These are phyloP conservation scores for Aspergillus conjunctus DNA, from an alignment of 495 filamentous ascomycete genomes.

Conservation along the genomic window DNA sequence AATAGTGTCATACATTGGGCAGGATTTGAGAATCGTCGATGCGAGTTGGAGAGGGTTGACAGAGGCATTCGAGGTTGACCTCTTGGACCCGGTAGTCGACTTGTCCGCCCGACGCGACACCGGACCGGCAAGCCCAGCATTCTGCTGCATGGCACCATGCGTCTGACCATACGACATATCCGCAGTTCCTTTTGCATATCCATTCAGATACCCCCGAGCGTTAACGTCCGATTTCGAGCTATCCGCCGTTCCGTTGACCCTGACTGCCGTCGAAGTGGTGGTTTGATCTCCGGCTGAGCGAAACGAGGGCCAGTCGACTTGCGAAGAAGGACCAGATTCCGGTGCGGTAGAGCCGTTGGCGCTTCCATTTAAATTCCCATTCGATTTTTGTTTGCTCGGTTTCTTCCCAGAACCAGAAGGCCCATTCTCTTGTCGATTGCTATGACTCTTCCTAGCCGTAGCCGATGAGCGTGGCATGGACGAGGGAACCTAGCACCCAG, in stretches of 20 bases:
- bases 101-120: slow-evolving; percentile 41
- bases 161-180: slow-evolving; percentile 45
- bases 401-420: slow-evolving; percentile 82
- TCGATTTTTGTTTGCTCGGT: slow-evolving; percentile 68
- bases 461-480: slow-evolving; percentile 75
- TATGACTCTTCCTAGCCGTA: slow-evolving; percentile 61
- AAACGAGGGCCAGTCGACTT: slow-evolving; percentile 47
- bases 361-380: slow-evolving; percentile 59
- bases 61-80: slow-evolving; percentile 60
- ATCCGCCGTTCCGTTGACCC: slow-evolving; percentile 34
- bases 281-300: slow-evolving; percentile 47
- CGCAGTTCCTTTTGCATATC: slow-evolving; percentile 41
- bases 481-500: slow-evolving; percentile 50
- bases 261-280: slow-evolving; percentile 37
- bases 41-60: slow-evolving; percentile 69
- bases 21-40: slow-evolving; percentile 85
- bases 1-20: slow-evolving; percentile 92
- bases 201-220: slow-evolving; percentile 43
- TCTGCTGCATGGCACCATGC: slow-evolving; percentile 40
- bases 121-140: slow-evolving; percentile 36
- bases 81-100: slow-evolving; percentile 55
- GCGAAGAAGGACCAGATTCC: slow-evolving; percentile 42
- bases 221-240: slow-evolving; percentile 39
- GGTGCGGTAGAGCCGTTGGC: slow-evolving; percentile 51
- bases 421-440: slow-evolving; percentile 87